phyloP scores from a whole-genome alignment of 1,284 basidiomycete species.

The Cutaneotrichosporon spelunceum region DNA sequence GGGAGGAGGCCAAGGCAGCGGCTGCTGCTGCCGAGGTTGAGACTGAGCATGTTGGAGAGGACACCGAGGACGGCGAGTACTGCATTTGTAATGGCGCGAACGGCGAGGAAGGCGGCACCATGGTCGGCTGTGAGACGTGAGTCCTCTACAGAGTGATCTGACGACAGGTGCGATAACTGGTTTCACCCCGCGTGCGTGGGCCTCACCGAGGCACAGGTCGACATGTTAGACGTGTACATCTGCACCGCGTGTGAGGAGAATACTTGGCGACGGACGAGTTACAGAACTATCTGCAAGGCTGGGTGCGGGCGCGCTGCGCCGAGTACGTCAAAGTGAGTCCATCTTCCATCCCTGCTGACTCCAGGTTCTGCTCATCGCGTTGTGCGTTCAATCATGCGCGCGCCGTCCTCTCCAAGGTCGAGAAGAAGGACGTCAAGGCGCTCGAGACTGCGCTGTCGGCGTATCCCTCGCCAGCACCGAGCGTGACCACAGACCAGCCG shows the following conservation, averaged over 20 bases:
- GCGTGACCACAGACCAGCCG: constrained; percentile 19
- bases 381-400: constrained; percentile 41
- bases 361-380: constrained; percentile 41
- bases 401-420: constrained; percentile 24
- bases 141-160: constrained; percentile 7
- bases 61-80: constrained; percentile 29
- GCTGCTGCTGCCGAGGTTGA: background rate
- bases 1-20: constrained; percentile 1
- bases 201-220: constrained; percentile 37
- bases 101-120: constrained; percentile 42
- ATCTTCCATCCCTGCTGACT: background rate
- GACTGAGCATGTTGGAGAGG: background rate
- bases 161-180: constrained; percentile 46
- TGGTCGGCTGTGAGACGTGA: constrained; percentile 47
- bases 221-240: constrained; percentile 44
- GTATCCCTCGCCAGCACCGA: constrained; percentile 33
- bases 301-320: constrained; percentile 37
- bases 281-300: constrained; percentile 40
- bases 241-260: constrained; percentile 43
- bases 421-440: constrained; percentile 35
- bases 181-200: constrained; percentile 45
- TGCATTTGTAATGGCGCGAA: constrained; percentile 44
- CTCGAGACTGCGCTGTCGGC: constrained; percentile 11
- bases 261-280: constrained; percentile 37
- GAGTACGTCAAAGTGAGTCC: constrained; percentile 39